Conservation (phyloP, 2,329 filamentous ascomycete genomes). For the Diaporthe nobilis region DNA sequence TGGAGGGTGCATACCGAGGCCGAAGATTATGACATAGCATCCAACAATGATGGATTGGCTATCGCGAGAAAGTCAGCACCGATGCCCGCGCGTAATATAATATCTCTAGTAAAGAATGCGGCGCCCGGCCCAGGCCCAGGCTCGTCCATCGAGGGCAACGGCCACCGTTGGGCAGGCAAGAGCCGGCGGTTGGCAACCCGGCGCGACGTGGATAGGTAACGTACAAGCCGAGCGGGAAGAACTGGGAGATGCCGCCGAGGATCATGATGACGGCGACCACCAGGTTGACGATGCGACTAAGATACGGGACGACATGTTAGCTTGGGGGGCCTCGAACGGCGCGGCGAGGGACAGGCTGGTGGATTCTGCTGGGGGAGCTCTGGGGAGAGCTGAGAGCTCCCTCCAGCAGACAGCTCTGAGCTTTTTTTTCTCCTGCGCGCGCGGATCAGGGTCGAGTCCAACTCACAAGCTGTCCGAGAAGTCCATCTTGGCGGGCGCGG, state of each 20-base stretch:
- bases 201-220: constrained; percentile 59
- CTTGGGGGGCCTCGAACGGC: constrained; percentile 33
- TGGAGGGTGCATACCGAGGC: constrained; percentile 73
- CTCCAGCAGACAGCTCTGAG: constrained; percentile 19
- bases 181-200: constrained; percentile 52
- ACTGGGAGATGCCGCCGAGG: constrained; percentile 83
- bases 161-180: constrained; percentile 39
- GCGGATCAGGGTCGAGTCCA: constrained; percentile 33
- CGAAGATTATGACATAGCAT: constrained; percentile 91
- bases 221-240: constrained; percentile 75
- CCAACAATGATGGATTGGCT: constrained; percentile 84
- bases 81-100: not conserved
- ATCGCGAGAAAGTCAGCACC: constrained; percentile 39
- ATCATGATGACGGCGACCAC: constrained; percentile 89
- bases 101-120: not conserved
- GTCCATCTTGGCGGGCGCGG: constrained; percentile 74
- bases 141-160: not conserved
- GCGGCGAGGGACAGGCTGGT: constrained; percentile 1
- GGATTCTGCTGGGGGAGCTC: not conserved
- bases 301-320: constrained; percentile 51
- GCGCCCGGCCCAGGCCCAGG: not conserved
- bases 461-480: constrained; percentile 93
- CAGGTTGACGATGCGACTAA: constrained; percentile 94
- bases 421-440: constrained; percentile 36
- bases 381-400: constrained; percentile 3